Percentiles rank a stretch among this genome's conserved stretches.
Conservation (phyloP, 768 basidiomycete species). For the Saitozyma sp. region DNA sequence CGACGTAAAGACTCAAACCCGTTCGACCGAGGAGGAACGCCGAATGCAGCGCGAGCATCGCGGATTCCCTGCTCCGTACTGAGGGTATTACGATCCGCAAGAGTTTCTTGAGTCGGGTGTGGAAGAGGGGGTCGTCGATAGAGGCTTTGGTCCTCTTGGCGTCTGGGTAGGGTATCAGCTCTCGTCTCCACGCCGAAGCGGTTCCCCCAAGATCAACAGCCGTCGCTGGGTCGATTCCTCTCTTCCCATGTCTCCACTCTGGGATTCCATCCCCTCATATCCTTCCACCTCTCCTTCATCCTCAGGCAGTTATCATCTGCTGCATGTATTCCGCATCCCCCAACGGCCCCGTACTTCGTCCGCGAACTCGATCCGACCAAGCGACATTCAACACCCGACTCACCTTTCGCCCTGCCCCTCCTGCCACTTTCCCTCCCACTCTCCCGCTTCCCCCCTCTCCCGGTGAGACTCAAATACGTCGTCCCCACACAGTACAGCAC, state of each 20-base stretch:
- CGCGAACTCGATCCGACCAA: neutral
- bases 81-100: constrained; percentile 86
- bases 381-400: no score
- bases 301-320: no score
- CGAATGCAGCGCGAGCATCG: constrained; percentile 83
- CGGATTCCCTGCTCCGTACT: constrained; percentile 78
- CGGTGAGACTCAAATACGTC: constrained; percentile 63
- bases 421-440: constrained; percentile 43
- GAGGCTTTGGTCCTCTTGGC: constrained; percentile 18
- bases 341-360: neutral
- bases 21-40: constrained; percentile 85
- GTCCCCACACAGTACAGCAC: constrained; percentile 68
- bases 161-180: constrained; percentile 1
- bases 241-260: no score
- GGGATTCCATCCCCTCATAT: no score
- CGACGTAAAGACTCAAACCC: constrained; percentile 89
- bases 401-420: constrained; percentile 10
- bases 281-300: no score
- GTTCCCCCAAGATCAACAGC: constrained; percentile 21
- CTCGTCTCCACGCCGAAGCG: neutral
- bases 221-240: neutral
- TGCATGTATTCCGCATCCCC: neutral
- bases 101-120: constrained; percentile 71
- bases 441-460: constrained; percentile 48
- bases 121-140: constrained; percentile 90